Base-by-base conservation (phyloP, 2,329 filamentous ascomycete species). In the Salinomyces thailandicus region DNA sequence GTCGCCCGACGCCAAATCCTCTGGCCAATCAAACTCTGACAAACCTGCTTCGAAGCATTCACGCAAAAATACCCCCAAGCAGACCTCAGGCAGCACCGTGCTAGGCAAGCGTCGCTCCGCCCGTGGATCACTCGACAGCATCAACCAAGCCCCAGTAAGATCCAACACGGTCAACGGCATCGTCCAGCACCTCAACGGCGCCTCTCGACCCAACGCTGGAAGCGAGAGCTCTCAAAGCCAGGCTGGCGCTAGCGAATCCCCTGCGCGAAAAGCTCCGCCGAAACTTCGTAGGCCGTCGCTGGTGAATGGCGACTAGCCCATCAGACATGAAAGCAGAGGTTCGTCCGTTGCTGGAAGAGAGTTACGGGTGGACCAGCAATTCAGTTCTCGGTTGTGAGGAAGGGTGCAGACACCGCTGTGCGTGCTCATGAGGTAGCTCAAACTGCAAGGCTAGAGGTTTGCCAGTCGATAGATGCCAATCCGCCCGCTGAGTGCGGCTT, bases 121-220 rank as follows among this genome's bases (percentile, higher is more conserved):
- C 14, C 14, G 34, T 9, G 33, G 20, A 9, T 22, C 12, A 5
- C 31, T 19, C 12, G 13, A 5, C 12, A 31, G 28, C n/a, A 15
- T 3, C 12, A 14, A 7, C 13, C 27, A 12, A n/a, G 20, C 26
- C 6, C 38, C 18, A 18, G 5, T 28, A 16, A 33, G 31, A 20
- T 15, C 17, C 15, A 37, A 27, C 17, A 17, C 14, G 18, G 39
- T 42, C n/a, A 42, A 42, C 22, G 39, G 36, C 14, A 38, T 42
- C 5, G 39, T 42, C 12, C 31, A 32, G 31, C 39, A 42, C 6
- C 16, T 31, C 20, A 38, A 42, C 27, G 27, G 27, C 27, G 26
- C 20, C 9, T 13, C 8, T 18, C 9, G 30, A n/a, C 30, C 22
- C 9, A 16, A 17, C 30, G 17, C 9, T 12, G 16, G 27, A 6